These are phyloP conservation scores for Blastomyces silverae DNA, from an alignment of 2,329 filamentous ascomycete species.

Conservation along the genomic window DNA sequence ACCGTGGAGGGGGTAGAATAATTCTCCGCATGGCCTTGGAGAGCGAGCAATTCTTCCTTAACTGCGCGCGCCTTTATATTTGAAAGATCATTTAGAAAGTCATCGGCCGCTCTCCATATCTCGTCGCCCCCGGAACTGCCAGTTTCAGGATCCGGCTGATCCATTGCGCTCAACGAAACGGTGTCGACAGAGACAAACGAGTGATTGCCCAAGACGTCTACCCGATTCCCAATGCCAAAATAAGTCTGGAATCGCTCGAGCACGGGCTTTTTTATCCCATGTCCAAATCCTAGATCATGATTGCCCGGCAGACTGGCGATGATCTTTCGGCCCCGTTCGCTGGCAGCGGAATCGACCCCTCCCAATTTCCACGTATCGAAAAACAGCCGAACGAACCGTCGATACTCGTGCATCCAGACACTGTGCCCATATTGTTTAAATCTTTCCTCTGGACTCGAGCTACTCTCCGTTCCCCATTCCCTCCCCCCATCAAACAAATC, in stretches of 20 bases:
- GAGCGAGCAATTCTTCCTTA: slow-evolving; percentile 59
- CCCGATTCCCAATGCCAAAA: slow-evolving; percentile 84
- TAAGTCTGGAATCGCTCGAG: slow-evolving; percentile 77
- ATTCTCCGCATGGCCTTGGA: slow-evolving; percentile 54
- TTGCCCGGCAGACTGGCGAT: slow-evolving; percentile 87
- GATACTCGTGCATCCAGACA: slow-evolving; percentile 83
- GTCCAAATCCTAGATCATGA: slow-evolving; percentile 87
- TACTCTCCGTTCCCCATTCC: slow-evolving; percentile 75
- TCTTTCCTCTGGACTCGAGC: slow-evolving; percentile 57
- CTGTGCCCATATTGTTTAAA: slow-evolving; percentile 68
- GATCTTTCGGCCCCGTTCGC: slow-evolving; percentile 65
- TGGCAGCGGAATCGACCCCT: slow-evolving; percentile 49
- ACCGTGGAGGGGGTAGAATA: slow-evolving; percentile 54
- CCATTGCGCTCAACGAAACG: slow-evolving; percentile 74
- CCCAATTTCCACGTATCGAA: slow-evolving; percentile 60
- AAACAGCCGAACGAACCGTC: slow-evolving; percentile 80
- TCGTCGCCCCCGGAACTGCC: slow-evolving; percentile 45
- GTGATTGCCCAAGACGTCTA: slow-evolving; percentile 90
- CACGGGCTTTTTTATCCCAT: slow-evolving; percentile 71
- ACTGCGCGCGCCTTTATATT: slow-evolving; percentile 60
- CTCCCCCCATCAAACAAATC: slow-evolving; percentile 93
- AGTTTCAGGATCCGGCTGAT: slow-evolving; percentile 47
- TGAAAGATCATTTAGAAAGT: slow-evolving; percentile 66
- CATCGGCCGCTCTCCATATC: slow-evolving; percentile 68
- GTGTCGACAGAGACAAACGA: slow-evolving; percentile 89